Evolutionary conservation across 495 filamentous ascomycete genomes (phyloP).

Genomic region (Neurospora sp.): DNA sequence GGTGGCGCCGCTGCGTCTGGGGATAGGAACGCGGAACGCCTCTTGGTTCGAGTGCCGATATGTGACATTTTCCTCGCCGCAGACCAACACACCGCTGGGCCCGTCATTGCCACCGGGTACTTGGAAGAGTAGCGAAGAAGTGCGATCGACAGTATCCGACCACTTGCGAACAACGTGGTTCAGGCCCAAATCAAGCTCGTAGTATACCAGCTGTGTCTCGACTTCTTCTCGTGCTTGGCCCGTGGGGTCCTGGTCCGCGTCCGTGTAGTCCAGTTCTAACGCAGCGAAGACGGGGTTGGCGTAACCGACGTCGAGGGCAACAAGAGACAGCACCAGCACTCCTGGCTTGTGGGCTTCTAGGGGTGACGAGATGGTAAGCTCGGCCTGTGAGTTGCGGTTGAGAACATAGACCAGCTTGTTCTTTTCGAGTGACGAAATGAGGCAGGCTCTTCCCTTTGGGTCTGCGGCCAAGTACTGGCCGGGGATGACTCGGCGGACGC

Average conservation of each 20-base stretch:
- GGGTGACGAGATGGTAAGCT: constrained; percentile 92
- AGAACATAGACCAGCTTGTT: constrained; percentile 99
- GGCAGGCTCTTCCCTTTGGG: constrained; percentile 87
- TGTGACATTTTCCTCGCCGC: constrained; percentile 86
- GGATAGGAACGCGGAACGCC: constrained; percentile 80
- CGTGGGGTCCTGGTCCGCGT: constrained; percentile 82
- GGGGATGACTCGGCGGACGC: constrained; percentile 86
- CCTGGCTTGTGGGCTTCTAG: constrained; percentile 97
- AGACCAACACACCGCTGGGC: constrained; percentile 90
- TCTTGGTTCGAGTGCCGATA: constrained; percentile 91
- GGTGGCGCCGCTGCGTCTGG: constrained; percentile 70
- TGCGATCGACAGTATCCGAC: constrained; percentile 86
- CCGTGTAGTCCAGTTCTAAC: constrained; percentile 85
- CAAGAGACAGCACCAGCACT: constrained; percentile 77
- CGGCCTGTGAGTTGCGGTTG: constrained; percentile 87
- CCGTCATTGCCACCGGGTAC: constrained; percentile 91
- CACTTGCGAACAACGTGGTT: constrained; percentile 97
- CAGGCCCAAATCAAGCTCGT: constrained; percentile 90
- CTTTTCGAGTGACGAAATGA: constrained; percentile 93
- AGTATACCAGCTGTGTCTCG: constrained; percentile 90
- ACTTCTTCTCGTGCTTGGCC: constrained; percentile 71
- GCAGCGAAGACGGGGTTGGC: constrained; percentile 94
- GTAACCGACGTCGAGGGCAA: constrained; percentile 86
- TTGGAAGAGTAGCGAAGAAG: constrained; percentile 83
- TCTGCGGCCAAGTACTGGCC: constrained; percentile 92